Evolutionary conservation across 371 early-diverging fungal species (phyloP).

Genomic region (Coemansia sp.): DNA sequence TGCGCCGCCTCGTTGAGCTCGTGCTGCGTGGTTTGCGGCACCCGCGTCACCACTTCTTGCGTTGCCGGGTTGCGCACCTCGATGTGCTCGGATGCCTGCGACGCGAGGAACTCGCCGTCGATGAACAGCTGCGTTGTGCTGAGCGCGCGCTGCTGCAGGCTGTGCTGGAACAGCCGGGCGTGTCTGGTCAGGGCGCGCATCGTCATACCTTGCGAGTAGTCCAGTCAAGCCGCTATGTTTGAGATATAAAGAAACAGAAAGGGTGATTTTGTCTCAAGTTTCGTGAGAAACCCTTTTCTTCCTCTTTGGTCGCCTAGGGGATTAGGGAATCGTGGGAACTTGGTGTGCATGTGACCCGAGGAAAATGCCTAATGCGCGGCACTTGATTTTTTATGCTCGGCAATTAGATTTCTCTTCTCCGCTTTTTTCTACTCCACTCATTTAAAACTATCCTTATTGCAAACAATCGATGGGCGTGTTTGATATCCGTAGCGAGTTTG

Average conservation of each 20-base stretch:
- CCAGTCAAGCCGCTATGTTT: too few species aligned
- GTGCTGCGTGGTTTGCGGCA: conserved; percentile 85
- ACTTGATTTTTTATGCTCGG: too few species aligned
- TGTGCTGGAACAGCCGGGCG: not conserved
- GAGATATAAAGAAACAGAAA: too few species aligned
- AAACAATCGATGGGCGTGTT: conserved; percentile 48
- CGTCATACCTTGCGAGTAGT: not conserved
- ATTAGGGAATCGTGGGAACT: conserved; percentile 5
- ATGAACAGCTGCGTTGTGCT: conserved; percentile 69
- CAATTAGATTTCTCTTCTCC: not conserved
- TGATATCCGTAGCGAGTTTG: conserved; percentile 71
- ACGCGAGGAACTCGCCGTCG: conserved; percentile 91
- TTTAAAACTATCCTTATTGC: not conserved
- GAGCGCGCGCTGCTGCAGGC: not conserved
- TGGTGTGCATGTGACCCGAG: not conserved
- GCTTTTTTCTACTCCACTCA: not conserved
- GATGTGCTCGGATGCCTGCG: conserved; percentile 83
- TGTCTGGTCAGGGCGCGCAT: not conserved
- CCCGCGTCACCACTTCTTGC: conserved; percentile 84
- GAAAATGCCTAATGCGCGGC: too few species aligned
- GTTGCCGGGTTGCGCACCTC: conserved; percentile 94
- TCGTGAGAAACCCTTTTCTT: not conserved
- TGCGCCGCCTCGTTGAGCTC: conserved; percentile 85
- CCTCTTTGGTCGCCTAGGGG: not conserved
- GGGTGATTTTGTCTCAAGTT: not conserved